These are phyloP conservation scores for Vigna angularis DNA, from an alignment of 306 rosid species.

Conservation along the genomic window DNA sequence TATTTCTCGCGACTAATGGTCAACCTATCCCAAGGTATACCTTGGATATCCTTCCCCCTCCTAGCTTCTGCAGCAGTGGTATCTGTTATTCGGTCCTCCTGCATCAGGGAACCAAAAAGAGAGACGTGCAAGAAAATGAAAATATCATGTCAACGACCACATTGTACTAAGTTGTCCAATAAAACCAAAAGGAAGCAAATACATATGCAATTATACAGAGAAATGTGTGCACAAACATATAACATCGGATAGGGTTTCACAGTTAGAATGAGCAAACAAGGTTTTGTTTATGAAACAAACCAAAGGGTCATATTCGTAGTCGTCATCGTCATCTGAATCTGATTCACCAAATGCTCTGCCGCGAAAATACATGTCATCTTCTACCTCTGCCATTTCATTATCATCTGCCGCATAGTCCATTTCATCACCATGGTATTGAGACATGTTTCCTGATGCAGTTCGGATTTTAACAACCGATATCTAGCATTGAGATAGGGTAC, in stretches of 20 bases:
- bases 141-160: slow-evolving; percentile 15
- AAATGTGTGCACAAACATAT: neutral
- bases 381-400: slow-evolving; percentile 59
- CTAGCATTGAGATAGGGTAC: slow-evolving; percentile 23
- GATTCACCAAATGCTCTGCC: slow-evolving; percentile 56
- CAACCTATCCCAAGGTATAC: slow-evolving; percentile 62
- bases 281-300: slow-evolving; percentile 52
- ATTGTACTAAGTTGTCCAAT: slow-evolving; percentile 11
- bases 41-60: slow-evolving; percentile 61
- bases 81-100: slow-evolving; percentile 59
- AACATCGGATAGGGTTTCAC: slow-evolving; percentile 15
- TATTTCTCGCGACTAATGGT: slow-evolving; percentile 62
- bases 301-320: slow-evolving; percentile 54
- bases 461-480: slow-evolving; percentile 3
- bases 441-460: slow-evolving; percentile 39
- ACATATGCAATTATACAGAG: neutral
- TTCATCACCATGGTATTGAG: slow-evolving; percentile 50
- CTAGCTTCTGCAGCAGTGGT: slow-evolving; percentile 62
- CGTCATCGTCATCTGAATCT: slow-evolving; percentile 47
- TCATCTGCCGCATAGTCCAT: slow-evolving; percentile 53
- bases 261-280: slow-evolving; percentile 17
- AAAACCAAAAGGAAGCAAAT: slow-evolving; percentile 21
- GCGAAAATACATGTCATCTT: slow-evolving; percentile 54
- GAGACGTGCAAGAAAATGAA: slow-evolving; percentile 25
- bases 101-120: slow-evolving; percentile 36